Conservation (phyloP, 768 basidiomycete genomes). For the Leccinum boreale region DNA sequence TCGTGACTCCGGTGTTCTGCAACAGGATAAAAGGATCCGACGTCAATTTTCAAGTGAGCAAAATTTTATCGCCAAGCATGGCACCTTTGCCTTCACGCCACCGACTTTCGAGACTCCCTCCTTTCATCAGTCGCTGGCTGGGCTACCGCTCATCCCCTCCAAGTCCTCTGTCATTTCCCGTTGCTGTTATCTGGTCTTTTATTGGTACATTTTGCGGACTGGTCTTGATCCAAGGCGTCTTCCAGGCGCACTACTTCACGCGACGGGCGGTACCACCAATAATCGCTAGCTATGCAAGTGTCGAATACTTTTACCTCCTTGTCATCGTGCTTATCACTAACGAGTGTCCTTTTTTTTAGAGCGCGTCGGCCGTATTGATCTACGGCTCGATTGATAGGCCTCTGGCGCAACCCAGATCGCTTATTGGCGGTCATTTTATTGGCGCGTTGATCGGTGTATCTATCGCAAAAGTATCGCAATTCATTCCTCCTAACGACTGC, state of each 20-base stretch:
- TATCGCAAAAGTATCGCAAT: slow-evolving; percentile 49
- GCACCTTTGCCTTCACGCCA: background rate
- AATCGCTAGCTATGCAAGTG: slow-evolving; percentile 21
- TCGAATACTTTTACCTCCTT: background rate
- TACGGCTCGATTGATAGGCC: slow-evolving; percentile 53
- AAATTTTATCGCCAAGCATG: background rate
- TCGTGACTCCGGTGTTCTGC: background rate
- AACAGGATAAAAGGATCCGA: background rate
- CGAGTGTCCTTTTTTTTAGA: slow-evolving; percentile 33
- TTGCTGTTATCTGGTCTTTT: slow-evolving; percentile 42
- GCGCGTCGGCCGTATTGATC: slow-evolving; percentile 52
- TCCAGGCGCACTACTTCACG: slow-evolving; percentile 48
- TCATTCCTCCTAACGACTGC: slow-evolving; percentile 43
- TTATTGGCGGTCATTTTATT: slow-evolving; percentile 43
- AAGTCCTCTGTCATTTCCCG: slow-evolving; percentile 2
- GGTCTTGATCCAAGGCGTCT: slow-evolving; percentile 47
- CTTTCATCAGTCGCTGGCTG: slow-evolving; percentile 10
- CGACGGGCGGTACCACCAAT: slow-evolving; percentile 33
- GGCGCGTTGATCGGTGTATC: slow-evolving; percentile 46
- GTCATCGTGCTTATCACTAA: background rate
- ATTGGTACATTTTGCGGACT: slow-evolving; percentile 50
- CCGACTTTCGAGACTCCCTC: background rate
- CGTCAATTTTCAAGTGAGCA: background rate
- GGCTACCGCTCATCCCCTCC: slow-evolving; percentile 10
- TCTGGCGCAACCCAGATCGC: slow-evolving; percentile 50